Evolutionary conservation across 768 basidiomycete species (phyloP).

Genomic region (Neoboletus magnificus): DNA sequence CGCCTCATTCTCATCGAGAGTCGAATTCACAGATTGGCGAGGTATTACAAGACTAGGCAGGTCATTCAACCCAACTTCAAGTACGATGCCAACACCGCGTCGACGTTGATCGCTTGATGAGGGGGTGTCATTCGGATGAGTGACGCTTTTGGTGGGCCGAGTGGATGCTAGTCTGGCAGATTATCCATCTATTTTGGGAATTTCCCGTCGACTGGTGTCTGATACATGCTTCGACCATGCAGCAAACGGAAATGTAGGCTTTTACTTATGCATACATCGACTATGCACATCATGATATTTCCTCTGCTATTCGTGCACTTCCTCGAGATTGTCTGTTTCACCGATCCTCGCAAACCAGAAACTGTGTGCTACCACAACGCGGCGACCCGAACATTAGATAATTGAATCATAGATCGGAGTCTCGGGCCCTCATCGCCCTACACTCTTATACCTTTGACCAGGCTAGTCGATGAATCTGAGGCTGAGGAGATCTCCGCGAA

Average conservation of each 20-base stretch:
- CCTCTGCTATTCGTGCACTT: not conserved
- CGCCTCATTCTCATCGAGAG: constrained; percentile 99
- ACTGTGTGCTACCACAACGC: not conserved
- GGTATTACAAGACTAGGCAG: constrained; percentile 99
- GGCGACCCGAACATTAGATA: not conserved
- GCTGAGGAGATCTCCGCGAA: not conserved
- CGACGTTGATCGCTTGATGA: constrained; percentile 77
- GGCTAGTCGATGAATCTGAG: not conserved
- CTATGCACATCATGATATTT: constrained; percentile 8
- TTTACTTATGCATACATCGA: constrained; percentile 15
- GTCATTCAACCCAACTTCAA: constrained; percentile 98
- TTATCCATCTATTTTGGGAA: not conserved
- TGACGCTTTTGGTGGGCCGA: not conserved
- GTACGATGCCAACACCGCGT: constrained; percentile 95
- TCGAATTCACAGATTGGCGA: constrained; percentile 94
- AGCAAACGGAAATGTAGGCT: constrained; percentile 21
- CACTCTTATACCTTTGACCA: too few species aligned
- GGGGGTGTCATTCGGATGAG: not conserved
- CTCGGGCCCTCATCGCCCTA: not conserved
- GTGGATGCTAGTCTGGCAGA: not conserved
- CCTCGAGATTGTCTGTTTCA: not conserved
- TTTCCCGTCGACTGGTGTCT: not conserved
- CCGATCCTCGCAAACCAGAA: not conserved
- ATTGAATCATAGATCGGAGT: not conserved
- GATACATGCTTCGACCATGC: constrained; percentile 7